phyloP scores from a whole-genome alignment of 75 land plant species.

The Selaginella tamariscina region DNA sequence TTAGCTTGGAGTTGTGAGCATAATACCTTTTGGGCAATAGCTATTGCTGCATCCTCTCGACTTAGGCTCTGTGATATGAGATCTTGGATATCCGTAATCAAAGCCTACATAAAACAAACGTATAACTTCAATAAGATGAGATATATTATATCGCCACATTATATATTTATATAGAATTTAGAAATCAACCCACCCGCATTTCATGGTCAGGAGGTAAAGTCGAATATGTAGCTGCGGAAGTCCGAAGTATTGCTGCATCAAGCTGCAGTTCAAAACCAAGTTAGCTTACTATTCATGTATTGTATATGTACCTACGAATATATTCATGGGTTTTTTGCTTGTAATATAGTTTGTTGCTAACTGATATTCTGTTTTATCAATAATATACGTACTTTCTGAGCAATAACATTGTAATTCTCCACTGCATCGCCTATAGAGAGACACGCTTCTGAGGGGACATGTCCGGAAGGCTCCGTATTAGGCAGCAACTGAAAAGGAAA shows the following conservation, averaged over 20 bases:
- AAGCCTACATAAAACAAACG: constrained; percentile 32
- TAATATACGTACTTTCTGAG: constrained; percentile 59
- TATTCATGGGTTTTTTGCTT: no score
- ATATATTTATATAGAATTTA: no score
- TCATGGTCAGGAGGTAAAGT: constrained; percentile 42
- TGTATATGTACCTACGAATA: no score
- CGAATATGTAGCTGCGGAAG: constrained; percentile 16
- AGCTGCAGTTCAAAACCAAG: no score
- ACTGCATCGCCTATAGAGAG: constrained; percentile 62
- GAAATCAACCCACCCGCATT: constrained; percentile 54
- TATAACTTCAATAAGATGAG: not conserved
- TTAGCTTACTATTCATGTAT: no score
- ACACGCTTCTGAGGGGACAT: constrained; percentile 42
- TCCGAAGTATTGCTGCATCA: constrained; percentile 42
- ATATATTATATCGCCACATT: no score
- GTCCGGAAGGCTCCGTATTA: constrained; percentile 45
- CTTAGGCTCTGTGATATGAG: constrained; percentile 57
- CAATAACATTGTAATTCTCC: constrained; percentile 56
- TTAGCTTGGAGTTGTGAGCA: no score
- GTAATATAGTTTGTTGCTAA: no score
- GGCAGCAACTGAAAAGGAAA: no score
- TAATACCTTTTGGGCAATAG: constrained; percentile 96
- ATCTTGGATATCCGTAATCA: constrained; percentile 66
- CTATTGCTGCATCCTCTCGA: constrained; percentile 86
- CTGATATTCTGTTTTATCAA: no score